Percentiles rank a stretch among this genome's conserved stretches.
Evolutionary conservation across 2,329 filamentous ascomycete genomes (phyloP).

Genomic region (Cytospora leucostoma): DNA sequence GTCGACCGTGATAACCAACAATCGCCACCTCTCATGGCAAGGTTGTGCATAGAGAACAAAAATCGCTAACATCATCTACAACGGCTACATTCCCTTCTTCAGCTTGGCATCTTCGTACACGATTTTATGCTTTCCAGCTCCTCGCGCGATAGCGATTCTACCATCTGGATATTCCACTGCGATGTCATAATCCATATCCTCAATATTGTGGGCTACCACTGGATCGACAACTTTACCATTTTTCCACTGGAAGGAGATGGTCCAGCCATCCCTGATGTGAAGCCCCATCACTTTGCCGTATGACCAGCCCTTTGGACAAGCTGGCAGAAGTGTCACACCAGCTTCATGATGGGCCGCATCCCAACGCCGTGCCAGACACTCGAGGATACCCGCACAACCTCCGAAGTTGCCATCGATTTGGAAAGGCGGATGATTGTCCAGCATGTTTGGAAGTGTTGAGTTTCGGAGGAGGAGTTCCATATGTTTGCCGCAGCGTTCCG

Average conservation of each 20-base stretch:
- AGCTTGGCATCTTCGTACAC: not conserved
- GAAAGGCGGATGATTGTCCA: constrained; percentile 49
- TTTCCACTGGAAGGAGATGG: constrained; percentile 42
- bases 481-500: constrained; percentile 40
- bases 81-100: constrained; percentile 17
- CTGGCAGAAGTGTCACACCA: constrained; percentile 41
- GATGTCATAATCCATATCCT: constrained; percentile 7
- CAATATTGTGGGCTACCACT: constrained; percentile 8
- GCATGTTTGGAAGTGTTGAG: constrained; percentile 46
- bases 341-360: constrained; percentile 30
- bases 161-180: constrained; percentile 17
- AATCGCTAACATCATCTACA: not conserved
- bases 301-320: constrained; percentile 40
- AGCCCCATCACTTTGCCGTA: constrained; percentile 39
- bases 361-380: constrained; percentile 46
- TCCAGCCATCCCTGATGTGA: constrained; percentile 39
- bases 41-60: not conserved
- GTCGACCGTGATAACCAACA: not conserved
- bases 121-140: constrained; percentile 21
- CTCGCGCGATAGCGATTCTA: constrained; percentile 12
- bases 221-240: constrained; percentile 29
- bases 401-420: constrained; percentile 56
- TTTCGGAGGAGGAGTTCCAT: constrained; percentile 42
- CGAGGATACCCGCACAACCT: constrained; percentile 47
- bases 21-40: not conserved